Conservation (phyloP, 768 basidiomycete species). For the Hortiboletus campestris region DNA sequence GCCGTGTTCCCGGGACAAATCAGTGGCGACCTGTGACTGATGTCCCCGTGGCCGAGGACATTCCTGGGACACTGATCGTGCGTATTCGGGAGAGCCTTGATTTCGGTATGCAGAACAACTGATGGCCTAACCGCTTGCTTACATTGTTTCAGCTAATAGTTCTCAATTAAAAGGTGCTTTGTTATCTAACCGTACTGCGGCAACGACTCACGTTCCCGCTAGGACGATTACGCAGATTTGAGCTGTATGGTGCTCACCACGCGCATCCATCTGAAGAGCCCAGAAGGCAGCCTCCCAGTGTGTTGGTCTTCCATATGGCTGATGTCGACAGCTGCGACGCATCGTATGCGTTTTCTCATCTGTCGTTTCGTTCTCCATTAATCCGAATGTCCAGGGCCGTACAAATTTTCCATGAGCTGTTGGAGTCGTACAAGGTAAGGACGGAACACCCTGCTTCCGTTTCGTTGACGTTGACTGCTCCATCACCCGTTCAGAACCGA, state of each 20-base stretch:
- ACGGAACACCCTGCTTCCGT: not conserved
- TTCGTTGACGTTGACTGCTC: not conserved
- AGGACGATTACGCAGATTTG: conserved; percentile 82
- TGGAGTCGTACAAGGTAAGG: conserved; percentile 72
- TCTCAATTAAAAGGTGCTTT: conserved; percentile 79
- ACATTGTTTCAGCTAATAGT: conserved; percentile 69
- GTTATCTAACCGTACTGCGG: not conserved
- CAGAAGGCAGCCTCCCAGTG: conserved; percentile 66
- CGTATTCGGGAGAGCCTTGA: conserved; percentile 88
- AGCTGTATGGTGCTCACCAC: conserved; percentile 78
- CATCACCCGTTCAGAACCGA: conserved; percentile 33
- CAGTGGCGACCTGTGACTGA: conserved; percentile 90
- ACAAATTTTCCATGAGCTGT: conserved; percentile 78
- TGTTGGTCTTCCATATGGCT: conserved; percentile 88
- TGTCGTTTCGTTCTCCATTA: conserved; percentile 3
- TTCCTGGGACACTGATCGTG: conserved; percentile 81
- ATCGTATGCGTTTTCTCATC: conserved; percentile 54
- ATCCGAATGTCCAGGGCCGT: conserved; percentile 53
- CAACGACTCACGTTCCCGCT: not conserved
- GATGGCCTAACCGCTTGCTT: not conserved
- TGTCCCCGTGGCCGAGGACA: conserved; percentile 78
- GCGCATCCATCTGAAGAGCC: conserved; percentile 91
- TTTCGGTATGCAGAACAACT: conserved; percentile 58
- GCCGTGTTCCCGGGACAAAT: conserved; percentile 84
- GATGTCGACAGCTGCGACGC: conserved; percentile 92